Evolutionary conservation across 768 basidiomycete species (phyloP).

Genomic region (Agrocybe pediades): DNA sequence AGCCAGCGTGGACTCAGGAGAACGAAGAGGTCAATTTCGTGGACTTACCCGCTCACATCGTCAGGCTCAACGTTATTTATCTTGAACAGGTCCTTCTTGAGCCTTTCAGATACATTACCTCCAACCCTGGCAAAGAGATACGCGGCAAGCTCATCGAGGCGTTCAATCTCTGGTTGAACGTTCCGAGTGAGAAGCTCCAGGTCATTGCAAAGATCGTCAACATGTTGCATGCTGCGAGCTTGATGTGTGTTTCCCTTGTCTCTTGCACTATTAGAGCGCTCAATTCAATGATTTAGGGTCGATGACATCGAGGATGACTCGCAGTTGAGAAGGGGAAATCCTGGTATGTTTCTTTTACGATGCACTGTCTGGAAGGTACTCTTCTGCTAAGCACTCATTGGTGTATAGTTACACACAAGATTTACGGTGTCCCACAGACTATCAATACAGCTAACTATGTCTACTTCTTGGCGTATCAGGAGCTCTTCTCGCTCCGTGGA

Average conservation of each 20-base stretch:
- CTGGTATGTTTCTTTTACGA: slow-evolving; percentile 47
- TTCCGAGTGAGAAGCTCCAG: slow-evolving; percentile 68
- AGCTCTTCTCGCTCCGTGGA: slow-evolving; percentile 64
- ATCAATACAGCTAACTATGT: slow-evolving; percentile 98
- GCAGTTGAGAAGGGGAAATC: slow-evolving; percentile 81
- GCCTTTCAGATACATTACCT: slow-evolving; percentile 82
- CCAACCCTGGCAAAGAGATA: slow-evolving; percentile 92
- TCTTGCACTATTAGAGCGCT: no score
- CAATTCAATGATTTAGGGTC: no score
- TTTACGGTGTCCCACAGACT: slow-evolving; percentile 95
- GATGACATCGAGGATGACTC: slow-evolving; percentile 96
- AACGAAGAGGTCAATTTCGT: slow-evolving; percentile 31
- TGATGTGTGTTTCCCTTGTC: slow-evolving; percentile 65
- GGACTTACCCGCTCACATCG: neutral
- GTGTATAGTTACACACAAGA: slow-evolving; percentile 83
- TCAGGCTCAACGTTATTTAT: neutral
- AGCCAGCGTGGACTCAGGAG: slow-evolving; percentile 35
- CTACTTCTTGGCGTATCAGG: slow-evolving; percentile 91
- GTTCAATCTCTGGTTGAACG: slow-evolving; percentile 91
- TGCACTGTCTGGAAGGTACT: neutral
- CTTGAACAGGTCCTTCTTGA: slow-evolving; percentile 65
- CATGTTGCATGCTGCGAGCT: slow-evolving; percentile 93
- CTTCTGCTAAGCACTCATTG: neutral
- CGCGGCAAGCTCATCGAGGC: slow-evolving; percentile 86
- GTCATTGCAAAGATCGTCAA: slow-evolving; percentile 82